phyloP scores from a whole-genome alignment of 345 rosid species.

The Mallotus nudiflorus region DNA sequence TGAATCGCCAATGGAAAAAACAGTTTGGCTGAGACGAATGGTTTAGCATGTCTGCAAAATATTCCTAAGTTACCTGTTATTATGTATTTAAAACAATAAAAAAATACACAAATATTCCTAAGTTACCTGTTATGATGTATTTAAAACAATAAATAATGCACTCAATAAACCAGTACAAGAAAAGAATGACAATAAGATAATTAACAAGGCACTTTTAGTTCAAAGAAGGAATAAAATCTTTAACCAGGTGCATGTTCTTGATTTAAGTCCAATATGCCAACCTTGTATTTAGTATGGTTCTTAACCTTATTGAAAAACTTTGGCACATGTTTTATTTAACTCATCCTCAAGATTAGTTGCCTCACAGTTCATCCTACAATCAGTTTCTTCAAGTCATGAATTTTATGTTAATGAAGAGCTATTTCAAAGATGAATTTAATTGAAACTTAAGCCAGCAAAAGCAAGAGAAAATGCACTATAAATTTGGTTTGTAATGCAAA shows the following conservation, averaged over 20 bases:
- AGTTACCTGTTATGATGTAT: not conserved
- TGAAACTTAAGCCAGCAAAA: not conserved
- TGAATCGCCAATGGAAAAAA: slow-evolving; percentile 92
- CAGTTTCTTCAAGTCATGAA: not conserved
- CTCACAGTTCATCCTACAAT: not conserved
- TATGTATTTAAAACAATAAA: not conserved
- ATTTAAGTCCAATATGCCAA: not conserved
- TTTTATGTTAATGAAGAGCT: not conserved
- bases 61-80: not conserved
- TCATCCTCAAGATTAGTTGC: not conserved
- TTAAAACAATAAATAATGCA: not conserved
- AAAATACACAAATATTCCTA: slow-evolving; percentile 6
- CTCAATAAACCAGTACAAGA: not conserved
- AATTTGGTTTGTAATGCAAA: not conserved
- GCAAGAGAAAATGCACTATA: not conserved
- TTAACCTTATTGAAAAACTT: not conserved
- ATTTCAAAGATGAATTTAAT: not conserved
- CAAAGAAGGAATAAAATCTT: not conserved
- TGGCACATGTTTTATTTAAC: not conserved
- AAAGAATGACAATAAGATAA: not conserved
- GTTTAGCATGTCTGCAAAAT: slow-evolving; percentile 82
- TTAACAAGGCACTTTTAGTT: not conserved
- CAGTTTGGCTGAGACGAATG: slow-evolving; percentile 90
- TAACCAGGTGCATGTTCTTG: not conserved
- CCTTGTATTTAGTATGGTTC: not conserved